These are phyloP conservation scores for Xenoacremonium recifei DNA, from an alignment of 2,329 filamentous ascomycete genomes.

Conservation along the genomic window DNA sequence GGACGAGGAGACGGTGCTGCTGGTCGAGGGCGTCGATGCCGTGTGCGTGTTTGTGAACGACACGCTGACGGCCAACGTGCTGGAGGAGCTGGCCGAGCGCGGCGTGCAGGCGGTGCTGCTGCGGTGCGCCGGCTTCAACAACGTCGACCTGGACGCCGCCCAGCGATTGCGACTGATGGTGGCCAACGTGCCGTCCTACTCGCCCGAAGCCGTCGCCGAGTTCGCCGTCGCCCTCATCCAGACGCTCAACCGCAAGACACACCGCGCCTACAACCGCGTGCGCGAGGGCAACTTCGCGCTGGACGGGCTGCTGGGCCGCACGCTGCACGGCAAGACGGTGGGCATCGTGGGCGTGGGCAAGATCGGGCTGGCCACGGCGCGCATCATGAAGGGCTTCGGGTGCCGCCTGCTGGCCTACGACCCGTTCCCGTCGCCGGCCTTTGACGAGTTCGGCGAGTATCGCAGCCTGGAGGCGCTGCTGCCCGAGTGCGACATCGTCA, in stretches of 20 bases:
- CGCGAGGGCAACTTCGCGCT: slow-evolving; percentile 68
- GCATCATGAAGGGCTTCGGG: slow-evolving; percentile 64
- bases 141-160: slow-evolving; percentile 60
- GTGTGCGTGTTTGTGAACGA: slow-evolving; percentile 72
- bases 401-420: slow-evolving; percentile 63
- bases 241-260: slow-evolving; percentile 66
- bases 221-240: slow-evolving; percentile 67
- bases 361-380: slow-evolving; percentile 61
- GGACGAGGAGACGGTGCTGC: slow-evolving; percentile 51
- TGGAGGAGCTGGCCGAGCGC: slow-evolving; percentile 45
- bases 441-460: slow-evolving; percentile 51
- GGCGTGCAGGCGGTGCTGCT: slow-evolving; percentile 61
- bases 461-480: slow-evolving; percentile 55
- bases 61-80: slow-evolving; percentile 47
- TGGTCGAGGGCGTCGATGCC: slow-evolving; percentile 52
- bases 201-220: slow-evolving; percentile 68
- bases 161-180: slow-evolving; percentile 56
- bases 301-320: slow-evolving; percentile 61
- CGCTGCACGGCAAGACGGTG: slow-evolving; percentile 63
- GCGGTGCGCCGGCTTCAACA: slow-evolving; percentile 68
- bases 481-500: slow-evolving; percentile 57
- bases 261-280: slow-evolving; percentile 66
- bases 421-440: slow-evolving; percentile 49
- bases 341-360: slow-evolving; percentile 64
- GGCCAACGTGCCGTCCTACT: slow-evolving; percentile 66